Evolutionary conservation across 148 eudicot species (phyloP), one percentile per base, ranked within the genome.

Genomic region (Tetragonia tetragonoides): DNA sequence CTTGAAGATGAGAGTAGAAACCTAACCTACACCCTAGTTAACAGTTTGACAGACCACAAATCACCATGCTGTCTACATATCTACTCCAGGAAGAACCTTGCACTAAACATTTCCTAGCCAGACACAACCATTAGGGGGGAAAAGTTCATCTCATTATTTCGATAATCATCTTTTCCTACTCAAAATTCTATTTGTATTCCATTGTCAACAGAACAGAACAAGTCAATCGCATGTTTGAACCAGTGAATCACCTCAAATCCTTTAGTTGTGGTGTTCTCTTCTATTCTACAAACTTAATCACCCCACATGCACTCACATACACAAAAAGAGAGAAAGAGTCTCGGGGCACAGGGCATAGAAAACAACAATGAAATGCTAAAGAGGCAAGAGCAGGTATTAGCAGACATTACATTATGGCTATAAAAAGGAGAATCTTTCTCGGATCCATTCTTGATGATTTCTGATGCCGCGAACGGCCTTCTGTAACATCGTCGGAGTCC

Each of bases 371-470:
- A 12, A 8, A 40, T 15, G 46, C 72, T 60, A n/a, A 60, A 60
- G n/a, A 15, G 8, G 12, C 37, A 20, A 56, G 59, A 81, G 67
- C 47, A 57, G 64, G 28, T 7, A 34, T 23, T 23, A 67, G 78
- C 23, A 82, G 74, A 77, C 69, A 46, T 91, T 89, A 95, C 99
- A 95, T 90, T 86, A 95, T 93, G 70, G 99, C 99, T 78, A 95
- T 87, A 64, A 91, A 41, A 68, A 95, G 94, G 83, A 95, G 98
- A 76, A 95, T 86, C 82, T 88, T 93, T 83, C 99, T 93, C 20
- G 99, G 97, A 85, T 95, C 99, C 98, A 91, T 91, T 84, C 93
- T 91, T 28, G 99, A 91, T 67, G 92, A 76, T 76, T 61, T 95
- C 64, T 87, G 92, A 71, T 90, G 97, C 63, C 95, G 86, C 15